Evolutionary conservation across 805 yeast species (phyloP).

Genomic region (Candida stauntonica): DNA sequence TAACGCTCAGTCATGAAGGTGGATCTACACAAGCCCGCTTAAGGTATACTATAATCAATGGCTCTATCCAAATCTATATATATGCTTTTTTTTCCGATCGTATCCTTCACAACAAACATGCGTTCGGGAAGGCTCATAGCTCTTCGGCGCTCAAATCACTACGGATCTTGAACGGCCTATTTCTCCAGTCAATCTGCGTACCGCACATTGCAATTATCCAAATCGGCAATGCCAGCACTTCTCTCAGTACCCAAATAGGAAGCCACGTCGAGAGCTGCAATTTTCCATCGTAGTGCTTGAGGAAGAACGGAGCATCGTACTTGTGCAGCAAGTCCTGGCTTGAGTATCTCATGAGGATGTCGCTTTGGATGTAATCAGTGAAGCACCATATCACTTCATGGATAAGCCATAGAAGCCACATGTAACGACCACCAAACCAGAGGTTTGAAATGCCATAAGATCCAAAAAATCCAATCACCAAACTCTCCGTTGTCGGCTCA

Average conservation of each 20-base stretch:
- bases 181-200: slow-evolving; percentile 73
- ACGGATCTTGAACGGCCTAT: slow-evolving; percentile 66
- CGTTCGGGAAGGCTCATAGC: slow-evolving; percentile 17
- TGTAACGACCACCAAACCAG: slow-evolving; percentile 34
- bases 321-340: slow-evolving; percentile 17
- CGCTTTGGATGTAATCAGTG: slow-evolving; percentile 59
- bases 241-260: slow-evolving; percentile 63
- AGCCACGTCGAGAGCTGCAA: slow-evolving; percentile 24
- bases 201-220: slow-evolving; percentile 83
- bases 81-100: no score
- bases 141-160: slow-evolving; percentile 77
- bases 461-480: slow-evolving; percentile 66
- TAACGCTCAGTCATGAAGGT: no score
- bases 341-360: slow-evolving; percentile 34
- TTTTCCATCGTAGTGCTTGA: slow-evolving; percentile 22
- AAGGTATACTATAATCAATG: neutral
- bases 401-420: slow-evolving; percentile 35
- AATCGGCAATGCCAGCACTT: slow-evolving; percentile 71
- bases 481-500: slow-evolving; percentile 82
- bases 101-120: neutral
- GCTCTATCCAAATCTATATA: neutral
- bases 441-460: slow-evolving; percentile 50
- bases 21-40: no score
- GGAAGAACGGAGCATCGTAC: slow-evolving; percentile 28
- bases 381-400: slow-evolving; percentile 62